Conservation (phyloP, 148 eudicot species). For the Diospyros lotus region DNA sequence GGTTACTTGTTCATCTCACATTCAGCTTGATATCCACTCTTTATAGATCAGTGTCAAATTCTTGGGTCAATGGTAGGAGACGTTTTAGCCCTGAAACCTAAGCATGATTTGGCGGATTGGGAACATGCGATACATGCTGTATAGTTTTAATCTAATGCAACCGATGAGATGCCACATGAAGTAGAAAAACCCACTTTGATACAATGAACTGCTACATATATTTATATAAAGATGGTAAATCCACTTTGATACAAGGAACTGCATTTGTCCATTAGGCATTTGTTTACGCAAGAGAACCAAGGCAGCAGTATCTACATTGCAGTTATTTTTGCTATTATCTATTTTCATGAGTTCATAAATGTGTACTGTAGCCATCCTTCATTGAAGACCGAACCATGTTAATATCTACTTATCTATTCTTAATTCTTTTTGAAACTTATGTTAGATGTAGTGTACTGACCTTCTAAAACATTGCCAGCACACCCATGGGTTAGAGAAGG, state of each 20-base stretch:
- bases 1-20: not conserved
- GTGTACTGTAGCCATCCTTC: not conserved
- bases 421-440: not conserved
- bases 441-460: conserved; percentile 6
- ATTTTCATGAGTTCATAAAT: not conserved
- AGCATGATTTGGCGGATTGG: not conserved
- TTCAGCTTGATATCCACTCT: not conserved
- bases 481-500: conserved; percentile 99
- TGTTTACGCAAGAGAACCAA: not conserved
- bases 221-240: too few relatives aligned
- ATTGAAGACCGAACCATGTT: not conserved
- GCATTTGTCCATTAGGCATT: not conserved
- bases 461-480: conserved; percentile 40
- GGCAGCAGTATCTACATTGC: not conserved
- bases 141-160: not conserved
- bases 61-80: not conserved
- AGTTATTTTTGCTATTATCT: not conserved
- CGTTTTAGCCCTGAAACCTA: not conserved
- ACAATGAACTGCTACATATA: too few relatives aligned
- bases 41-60: not conserved
- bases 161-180: not conserved
- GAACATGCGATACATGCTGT: not conserved
- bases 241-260: not conserved
- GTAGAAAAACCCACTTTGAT: not conserved
- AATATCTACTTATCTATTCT: conserved; percentile 2